These are phyloP conservation scores for Saccharomyces pastorianus DNA, from an alignment of 1,139 yeast species.

Conservation along the genomic window DNA sequence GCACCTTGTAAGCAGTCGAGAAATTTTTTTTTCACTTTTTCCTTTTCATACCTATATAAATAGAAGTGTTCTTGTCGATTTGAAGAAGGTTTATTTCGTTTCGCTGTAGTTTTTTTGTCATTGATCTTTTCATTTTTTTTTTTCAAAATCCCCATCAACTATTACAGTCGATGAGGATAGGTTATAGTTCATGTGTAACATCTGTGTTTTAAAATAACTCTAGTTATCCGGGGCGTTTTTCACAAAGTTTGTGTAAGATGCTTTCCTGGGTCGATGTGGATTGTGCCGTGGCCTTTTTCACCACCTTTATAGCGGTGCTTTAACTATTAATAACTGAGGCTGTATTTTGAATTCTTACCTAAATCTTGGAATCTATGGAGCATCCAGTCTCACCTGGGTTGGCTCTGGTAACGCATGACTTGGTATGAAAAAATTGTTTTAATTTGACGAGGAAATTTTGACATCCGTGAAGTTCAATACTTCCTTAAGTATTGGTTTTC, in stretches of 20 bases:
- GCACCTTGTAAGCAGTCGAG: background rate
- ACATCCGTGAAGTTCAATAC: too few species aligned
- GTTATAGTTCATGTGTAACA: slow-evolving; percentile 9
- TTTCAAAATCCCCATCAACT: slow-evolving; percentile 12
- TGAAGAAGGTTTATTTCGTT: background rate
- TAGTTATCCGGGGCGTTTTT: slow-evolving; percentile 2
- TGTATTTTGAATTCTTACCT: background rate
- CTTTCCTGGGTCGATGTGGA: slow-evolving; percentile 11
- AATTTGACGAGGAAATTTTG: too few species aligned
- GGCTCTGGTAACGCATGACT: background rate
- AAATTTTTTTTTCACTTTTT: background rate
- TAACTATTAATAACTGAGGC: slow-evolving; percentile 3
- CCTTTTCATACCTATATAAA: slow-evolving; percentile 1
- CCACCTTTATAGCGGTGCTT: slow-evolving; percentile 18
- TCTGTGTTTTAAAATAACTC: slow-evolving; percentile 2
- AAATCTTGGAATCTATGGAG: background rate
- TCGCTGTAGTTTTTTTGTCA: background rate
- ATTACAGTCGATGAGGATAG: slow-evolving; percentile 18
- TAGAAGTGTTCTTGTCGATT: background rate
- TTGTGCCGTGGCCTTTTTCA: slow-evolving; percentile 14
- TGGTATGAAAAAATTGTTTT: background rate
- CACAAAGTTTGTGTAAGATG: background rate
- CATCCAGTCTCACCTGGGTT: background rate
- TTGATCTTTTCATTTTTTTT: background rate
- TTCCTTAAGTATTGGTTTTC: too few species aligned